Evolutionary conservation across 495 filamentous ascomycete species (phyloP).

Genomic region (Bombardia bombarda): DNA sequence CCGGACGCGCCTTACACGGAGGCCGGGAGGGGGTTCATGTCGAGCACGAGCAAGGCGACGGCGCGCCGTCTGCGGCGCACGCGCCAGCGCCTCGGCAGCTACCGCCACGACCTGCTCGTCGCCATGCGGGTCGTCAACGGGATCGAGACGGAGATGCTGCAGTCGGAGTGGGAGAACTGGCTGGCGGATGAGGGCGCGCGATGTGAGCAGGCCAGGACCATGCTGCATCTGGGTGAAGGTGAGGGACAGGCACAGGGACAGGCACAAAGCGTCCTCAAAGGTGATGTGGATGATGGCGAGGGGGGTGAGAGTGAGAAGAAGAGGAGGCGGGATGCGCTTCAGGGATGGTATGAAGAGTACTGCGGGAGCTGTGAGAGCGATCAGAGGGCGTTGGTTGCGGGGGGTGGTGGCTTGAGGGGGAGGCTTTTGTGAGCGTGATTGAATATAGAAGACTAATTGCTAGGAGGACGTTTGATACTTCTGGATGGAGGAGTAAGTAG

Average conservation of each 20-base stretch:
- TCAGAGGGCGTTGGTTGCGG: conserved; percentile 15
- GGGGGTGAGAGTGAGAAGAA: conserved; percentile 6
- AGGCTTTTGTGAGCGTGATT: neutral
- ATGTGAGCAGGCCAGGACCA: conserved; percentile 54
- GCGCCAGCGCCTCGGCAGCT: conserved; percentile 69
- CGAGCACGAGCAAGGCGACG: conserved; percentile 47
- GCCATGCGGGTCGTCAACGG: conserved; percentile 84
- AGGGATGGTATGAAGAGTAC: conserved; percentile 61
- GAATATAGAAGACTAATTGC: too few relatives aligned
- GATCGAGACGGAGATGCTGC: conserved; percentile 76
- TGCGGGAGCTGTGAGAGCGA: conserved; percentile 67
- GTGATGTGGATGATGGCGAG: neutral
- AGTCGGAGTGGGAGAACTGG: conserved; percentile 88
- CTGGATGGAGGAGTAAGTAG: too few relatives aligned
- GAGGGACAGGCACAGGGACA: conserved; percentile 10
- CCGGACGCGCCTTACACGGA: conserved; percentile 42
- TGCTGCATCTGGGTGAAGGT: conserved; percentile 33
- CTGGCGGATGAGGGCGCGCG: conserved; percentile 60
- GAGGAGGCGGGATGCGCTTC: conserved; percentile 41
- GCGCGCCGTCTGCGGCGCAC: conserved; percentile 64
- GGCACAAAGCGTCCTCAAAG: too few relatives aligned
- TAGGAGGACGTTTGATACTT: too few relatives aligned
- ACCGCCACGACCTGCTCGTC: conserved; percentile 88
- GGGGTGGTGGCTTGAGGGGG: neutral
- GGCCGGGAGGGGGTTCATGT: conserved; percentile 32